Conservation (phyloP, 257 asterid genomes). For the Buddleja alternifolia region DNA sequence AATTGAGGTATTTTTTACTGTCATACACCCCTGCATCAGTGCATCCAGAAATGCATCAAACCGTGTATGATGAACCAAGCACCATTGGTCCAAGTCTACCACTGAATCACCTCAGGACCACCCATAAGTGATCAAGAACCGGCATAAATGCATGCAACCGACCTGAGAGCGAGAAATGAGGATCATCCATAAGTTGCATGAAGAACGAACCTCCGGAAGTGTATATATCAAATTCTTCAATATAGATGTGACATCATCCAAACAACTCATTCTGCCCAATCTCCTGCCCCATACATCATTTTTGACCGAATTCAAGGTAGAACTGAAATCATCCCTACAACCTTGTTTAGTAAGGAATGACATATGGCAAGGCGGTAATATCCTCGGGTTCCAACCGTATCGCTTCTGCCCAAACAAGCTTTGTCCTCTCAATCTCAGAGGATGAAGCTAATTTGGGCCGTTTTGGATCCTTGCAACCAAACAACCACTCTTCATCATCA, state of each 20-base stretch:
- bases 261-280: not conserved
- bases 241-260: not conserved
- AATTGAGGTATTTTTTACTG: no score
- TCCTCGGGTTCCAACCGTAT: slow-evolving; percentile 43
- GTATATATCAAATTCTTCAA: not conserved
- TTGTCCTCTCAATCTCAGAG: slow-evolving; percentile 27
- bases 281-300: no score
- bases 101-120: no score
- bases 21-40: no score
- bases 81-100: no score
- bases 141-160: not conserved
- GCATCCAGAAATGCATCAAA: no score
- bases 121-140: slow-evolving; percentile 23
- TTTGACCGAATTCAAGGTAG: not conserved
- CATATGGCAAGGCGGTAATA: slow-evolving; percentile 57
- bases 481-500: slow-evolving; percentile 60
- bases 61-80: no score
- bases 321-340: not conserved
- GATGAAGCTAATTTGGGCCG: slow-evolving; percentile 32
- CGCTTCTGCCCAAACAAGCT: slow-evolving; percentile 63
- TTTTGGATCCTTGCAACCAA: slow-evolving; percentile 33
- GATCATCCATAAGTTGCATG: not conserved
- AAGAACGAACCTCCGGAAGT: no score
- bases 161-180: not conserved
- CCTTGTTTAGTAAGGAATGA: slow-evolving; percentile 53